Percentiles rank a stretch among this genome's conserved stretches.
phyloP scores from a whole-genome alignment of 139 green algal species.

The Chlorella sp. region DNA sequence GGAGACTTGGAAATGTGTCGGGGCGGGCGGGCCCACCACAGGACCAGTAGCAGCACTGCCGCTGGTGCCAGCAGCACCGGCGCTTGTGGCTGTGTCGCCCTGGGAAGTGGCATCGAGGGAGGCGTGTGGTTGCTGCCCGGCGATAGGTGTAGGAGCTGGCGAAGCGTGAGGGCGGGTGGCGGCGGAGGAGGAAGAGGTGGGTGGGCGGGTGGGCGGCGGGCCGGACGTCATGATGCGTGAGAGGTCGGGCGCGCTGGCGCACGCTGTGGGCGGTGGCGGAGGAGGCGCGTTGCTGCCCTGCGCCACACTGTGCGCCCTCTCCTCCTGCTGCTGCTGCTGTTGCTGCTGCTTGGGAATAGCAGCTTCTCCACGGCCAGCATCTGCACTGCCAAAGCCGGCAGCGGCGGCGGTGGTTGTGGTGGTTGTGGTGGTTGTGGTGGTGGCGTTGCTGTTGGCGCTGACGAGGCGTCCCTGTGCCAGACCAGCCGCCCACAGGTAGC shows the following conservation, averaged over 20 bases:
- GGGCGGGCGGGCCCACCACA: too few species aligned
- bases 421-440: not conserved
- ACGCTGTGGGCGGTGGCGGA: not conserved
- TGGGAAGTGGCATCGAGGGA: too few species aligned
- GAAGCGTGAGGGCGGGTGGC: not conserved
- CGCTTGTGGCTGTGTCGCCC: too few species aligned
- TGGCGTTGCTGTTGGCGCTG: slow-evolving; percentile 9
- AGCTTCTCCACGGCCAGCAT: too few species aligned
- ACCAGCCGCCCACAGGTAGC: too few species aligned
- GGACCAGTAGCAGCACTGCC: too few species aligned
- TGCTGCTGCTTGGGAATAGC: not conserved
- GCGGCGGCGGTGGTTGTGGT: not conserved
- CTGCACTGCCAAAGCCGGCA: too few species aligned
- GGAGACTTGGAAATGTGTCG: slow-evolving; percentile 82
- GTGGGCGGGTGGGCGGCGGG: not conserved
- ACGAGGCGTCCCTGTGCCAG: too few species aligned
- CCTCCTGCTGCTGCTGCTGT: slow-evolving; percentile 8
- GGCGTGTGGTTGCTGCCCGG: too few species aligned
- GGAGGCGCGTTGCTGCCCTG: not conserved
- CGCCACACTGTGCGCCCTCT: not conserved
- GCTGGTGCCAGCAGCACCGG: too few species aligned
- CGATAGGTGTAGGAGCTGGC: not conserved
- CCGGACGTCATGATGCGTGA: not conserved
- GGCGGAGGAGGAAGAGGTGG: not conserved
- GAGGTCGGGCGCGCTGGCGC: not conserved